A percentile compares a stretch with the other conserved stretches of the same genome.
These are phyloP conservation scores for Ascomycota sp. DNA, from an alignment of 2,329 filamentous ascomycete genomes.

Conservation along the genomic window DNA sequence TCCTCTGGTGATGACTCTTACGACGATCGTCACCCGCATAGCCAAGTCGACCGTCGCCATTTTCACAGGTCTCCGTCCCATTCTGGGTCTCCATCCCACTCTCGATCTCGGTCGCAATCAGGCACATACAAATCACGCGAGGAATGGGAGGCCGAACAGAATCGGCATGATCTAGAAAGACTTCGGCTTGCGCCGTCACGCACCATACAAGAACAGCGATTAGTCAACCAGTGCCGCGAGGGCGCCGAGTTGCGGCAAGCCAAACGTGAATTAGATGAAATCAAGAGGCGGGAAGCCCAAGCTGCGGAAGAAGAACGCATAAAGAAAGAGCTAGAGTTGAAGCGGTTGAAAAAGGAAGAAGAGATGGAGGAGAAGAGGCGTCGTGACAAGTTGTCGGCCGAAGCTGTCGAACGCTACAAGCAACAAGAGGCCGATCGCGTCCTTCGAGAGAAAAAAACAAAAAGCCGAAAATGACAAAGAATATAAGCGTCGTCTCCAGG, in stretches of 20 bases:
- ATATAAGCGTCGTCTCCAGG: constrained; percentile 31
- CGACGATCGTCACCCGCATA: constrained; percentile 5
- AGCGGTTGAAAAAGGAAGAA: constrained; percentile 23
- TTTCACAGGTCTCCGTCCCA: constrained; percentile 9
- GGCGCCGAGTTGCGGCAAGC: constrained; percentile 26
- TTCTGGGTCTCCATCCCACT: constrained; percentile 11
- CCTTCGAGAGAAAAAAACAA: constrained; percentile 22
- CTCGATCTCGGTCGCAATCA: constrained; percentile 11
- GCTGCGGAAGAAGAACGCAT: constrained; percentile 28
- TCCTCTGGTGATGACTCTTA: constrained; percentile 17
- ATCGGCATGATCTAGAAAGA: constrained; percentile 21
- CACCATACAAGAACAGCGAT: constrained; percentile 14
- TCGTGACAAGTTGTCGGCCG: constrained; percentile 22
- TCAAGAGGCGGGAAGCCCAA: constrained; percentile 22
- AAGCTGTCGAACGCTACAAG: constrained; percentile 29
- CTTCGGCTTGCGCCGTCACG: constrained; percentile 19
- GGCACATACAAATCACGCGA: constrained; percentile 18
- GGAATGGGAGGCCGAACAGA: constrained; percentile 18
- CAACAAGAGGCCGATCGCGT: constrained; percentile 23
- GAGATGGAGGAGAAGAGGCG: constrained; percentile 20
- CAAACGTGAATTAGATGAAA: constrained; percentile 24
- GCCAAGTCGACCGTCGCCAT: constrained; percentile 8
- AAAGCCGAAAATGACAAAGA: constrained; percentile 27
- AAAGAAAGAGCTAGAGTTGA: constrained; percentile 27
- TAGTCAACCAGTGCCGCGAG: constrained; percentile 20